Base-by-base conservation (phyloP, 2,329 filamentous ascomycete genomes). In the Calonectria leucothoes region DNA sequence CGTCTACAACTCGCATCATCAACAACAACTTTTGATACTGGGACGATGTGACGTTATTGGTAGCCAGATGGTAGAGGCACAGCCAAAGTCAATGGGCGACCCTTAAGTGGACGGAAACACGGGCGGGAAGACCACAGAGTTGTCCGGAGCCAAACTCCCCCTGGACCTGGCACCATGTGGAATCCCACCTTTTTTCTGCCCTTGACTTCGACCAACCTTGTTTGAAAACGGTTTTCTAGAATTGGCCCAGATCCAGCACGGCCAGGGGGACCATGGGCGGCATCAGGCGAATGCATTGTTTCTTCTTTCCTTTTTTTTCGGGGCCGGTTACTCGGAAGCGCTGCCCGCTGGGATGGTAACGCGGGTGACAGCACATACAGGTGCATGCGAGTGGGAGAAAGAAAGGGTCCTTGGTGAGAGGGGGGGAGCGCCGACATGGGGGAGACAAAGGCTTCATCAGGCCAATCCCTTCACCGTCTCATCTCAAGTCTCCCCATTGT, bases 381-480 rank as follows among this genome's bases (percentile, higher is more conserved):
- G 11, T 3, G 51, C 37, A 61, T 33, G 59, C 25, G 35, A 64
- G 23, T 33, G 57, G 35, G 35, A 23, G 57, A 23, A 51, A 59
- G 67, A 27, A 55, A 51, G 67, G 67, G 31, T 25, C 45, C 37
- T 51, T n/a, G n/a, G n/a, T n/a, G n/a, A 35, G 68, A 29, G 45
- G 37, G 37, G 55, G n/a, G n/a, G n/a, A n/a, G n/a, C n/a, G n/a
- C n/a, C 55, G n/a, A 64, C 65, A 57, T 48, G 33, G 63, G 23
- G 48, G 35, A 39, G 35, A 35, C 37, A 31, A 35, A 61, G 70
- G 45, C 52, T 65, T 59, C 59, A 59, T 51, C 68, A 66, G 59
- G 57, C 59, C 66, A 69, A 37, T 39, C 45, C 49, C 70, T 69
- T 72, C 70, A 72, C 70, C 70, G 70, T 72, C 57, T 68, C 42